These are phyloP conservation scores for Aspergillus fructus DNA, from an alignment of 2,329 filamentous ascomycete species.

Conservation along the genomic window DNA sequence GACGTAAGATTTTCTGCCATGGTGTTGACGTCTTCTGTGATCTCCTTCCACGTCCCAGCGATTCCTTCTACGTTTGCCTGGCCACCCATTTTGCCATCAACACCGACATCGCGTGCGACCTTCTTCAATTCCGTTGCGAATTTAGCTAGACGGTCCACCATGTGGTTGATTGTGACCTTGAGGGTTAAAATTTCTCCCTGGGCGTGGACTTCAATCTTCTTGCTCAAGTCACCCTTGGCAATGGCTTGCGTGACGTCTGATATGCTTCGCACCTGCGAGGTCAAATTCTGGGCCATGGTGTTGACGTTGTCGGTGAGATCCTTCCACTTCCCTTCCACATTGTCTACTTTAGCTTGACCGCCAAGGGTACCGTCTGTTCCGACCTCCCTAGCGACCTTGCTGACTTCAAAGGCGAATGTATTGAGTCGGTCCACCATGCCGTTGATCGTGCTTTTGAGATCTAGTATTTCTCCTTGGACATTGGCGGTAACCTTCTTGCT, in stretches of 20 bases:
- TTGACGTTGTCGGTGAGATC: constrained; percentile 67
- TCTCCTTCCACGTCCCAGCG: constrained; percentile 95
- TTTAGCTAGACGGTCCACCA: constrained; percentile 91
- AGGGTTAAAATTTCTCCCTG: constrained; percentile 91
- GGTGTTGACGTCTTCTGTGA: constrained; percentile 93
- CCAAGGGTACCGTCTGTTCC: constrained; percentile 65
- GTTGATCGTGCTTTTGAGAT: constrained; percentile 86
- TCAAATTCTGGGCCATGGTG: constrained; percentile 66
- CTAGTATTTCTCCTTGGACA: constrained; percentile 88
- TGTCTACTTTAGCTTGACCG: constrained; percentile 63
- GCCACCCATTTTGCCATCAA: constrained; percentile 97
- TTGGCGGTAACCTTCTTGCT: constrained; percentile 95
- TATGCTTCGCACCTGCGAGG: constrained; percentile 76
- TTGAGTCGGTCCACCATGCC: constrained; percentile 66
- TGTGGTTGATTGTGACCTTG: constrained; percentile 98
- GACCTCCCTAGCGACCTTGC: constrained; percentile 65
- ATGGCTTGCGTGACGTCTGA: constrained; percentile 94
- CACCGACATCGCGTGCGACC: constrained; percentile 93
- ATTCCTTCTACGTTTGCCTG: constrained; percentile 93
- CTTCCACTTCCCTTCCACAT: constrained; percentile 67
- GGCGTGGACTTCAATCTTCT: constrained; percentile 92
- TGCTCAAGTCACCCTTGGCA: constrained; percentile 91
- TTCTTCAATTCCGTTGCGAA: constrained; percentile 96
- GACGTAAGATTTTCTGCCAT: constrained; percentile 87
- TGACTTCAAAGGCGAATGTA: constrained; percentile 65